Evolutionary conservation across 495 filamentous ascomycete species (phyloP).

Genomic region (Penicillium coffeae): DNA sequence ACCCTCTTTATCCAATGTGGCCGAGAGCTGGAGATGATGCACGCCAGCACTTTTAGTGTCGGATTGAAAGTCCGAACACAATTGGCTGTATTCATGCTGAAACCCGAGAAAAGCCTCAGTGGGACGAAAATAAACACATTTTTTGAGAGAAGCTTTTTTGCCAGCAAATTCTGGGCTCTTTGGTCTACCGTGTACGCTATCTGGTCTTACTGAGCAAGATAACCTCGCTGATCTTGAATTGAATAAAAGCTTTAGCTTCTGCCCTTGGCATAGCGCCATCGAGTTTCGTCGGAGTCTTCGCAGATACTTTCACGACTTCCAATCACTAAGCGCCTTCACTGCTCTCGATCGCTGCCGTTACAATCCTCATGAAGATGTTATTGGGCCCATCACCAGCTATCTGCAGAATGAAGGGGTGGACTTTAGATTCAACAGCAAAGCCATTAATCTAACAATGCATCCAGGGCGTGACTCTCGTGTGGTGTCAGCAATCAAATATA

Average conservation of each 20-base stretch:
- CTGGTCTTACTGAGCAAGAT: too few species aligned
- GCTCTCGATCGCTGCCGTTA: constrained; percentile 29
- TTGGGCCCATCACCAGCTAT: constrained; percentile 34
- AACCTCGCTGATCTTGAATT: too few species aligned
- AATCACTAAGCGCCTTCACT: constrained; percentile 21
- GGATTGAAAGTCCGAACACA: too few species aligned
- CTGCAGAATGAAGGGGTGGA: constrained; percentile 39
- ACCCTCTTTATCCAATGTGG: too few species aligned
- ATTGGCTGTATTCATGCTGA: constrained; percentile 9
- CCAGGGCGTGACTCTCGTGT: too few species aligned
- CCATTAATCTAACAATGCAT: too few species aligned
- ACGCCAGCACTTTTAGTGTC: too few species aligned
- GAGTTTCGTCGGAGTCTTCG: constrained; percentile 30
- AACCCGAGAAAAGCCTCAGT: constrained; percentile 6
- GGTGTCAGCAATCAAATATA: too few species aligned
- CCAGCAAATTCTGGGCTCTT: constrained; percentile 11
- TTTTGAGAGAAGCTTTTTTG: constrained; percentile 7
- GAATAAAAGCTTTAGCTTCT: constrained; percentile 24
- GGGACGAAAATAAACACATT: constrained; percentile 4
- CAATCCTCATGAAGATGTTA: constrained; percentile 40
- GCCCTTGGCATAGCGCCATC: constrained; percentile 35
- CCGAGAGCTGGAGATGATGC: too few species aligned
- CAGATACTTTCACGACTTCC: constrained; percentile 23
- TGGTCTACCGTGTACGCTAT: constrained; percentile 16
- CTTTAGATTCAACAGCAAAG: constrained; percentile 35